Conservation (phyloP, 2,329 filamentous ascomycete genomes). For the Ophiostoma angusticollis region DNA sequence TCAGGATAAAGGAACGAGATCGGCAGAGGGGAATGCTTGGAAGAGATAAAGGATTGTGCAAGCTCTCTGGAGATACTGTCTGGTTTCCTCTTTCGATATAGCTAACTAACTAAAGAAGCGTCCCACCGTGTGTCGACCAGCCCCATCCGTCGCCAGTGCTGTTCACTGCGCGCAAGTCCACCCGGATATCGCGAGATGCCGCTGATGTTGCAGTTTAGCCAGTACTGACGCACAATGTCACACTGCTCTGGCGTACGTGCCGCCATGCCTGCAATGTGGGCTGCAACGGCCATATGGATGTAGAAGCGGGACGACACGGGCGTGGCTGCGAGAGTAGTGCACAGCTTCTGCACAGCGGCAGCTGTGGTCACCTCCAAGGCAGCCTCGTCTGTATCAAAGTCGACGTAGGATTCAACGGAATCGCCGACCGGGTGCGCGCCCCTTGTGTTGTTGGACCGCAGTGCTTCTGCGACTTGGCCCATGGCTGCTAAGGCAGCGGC, state of each 20-base stretch:
- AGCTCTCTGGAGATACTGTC: too few species aligned
- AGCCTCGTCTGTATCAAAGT: background rate
- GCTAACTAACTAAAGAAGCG: too few species aligned
- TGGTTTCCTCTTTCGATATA: too few species aligned
- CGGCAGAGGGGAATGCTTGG: too few species aligned
- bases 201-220: constrained; percentile 24
- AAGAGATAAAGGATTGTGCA: too few species aligned
- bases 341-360: constrained; percentile 23
- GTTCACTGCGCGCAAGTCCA: constrained; percentile 9
- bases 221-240: constrained; percentile 23
- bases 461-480: constrained; percentile 4
- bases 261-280: constrained; percentile 25
- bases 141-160: constrained; percentile 9
- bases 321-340: constrained; percentile 21
- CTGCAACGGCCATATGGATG: constrained; percentile 26
- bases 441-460: background rate
- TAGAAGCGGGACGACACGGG: constrained; percentile 25
- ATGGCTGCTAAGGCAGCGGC: constrained; percentile 23
- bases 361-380: constrained; percentile 14
- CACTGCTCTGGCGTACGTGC: constrained; percentile 22
- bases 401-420: background rate
- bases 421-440: constrained; percentile 10
- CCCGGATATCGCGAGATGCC: constrained; percentile 25
- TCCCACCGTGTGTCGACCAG: constrained; percentile 1
- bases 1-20: background rate